Base-by-base conservation (phyloP, 2,329 filamentous ascomycete species). In the Penicillium digitatum region DNA sequence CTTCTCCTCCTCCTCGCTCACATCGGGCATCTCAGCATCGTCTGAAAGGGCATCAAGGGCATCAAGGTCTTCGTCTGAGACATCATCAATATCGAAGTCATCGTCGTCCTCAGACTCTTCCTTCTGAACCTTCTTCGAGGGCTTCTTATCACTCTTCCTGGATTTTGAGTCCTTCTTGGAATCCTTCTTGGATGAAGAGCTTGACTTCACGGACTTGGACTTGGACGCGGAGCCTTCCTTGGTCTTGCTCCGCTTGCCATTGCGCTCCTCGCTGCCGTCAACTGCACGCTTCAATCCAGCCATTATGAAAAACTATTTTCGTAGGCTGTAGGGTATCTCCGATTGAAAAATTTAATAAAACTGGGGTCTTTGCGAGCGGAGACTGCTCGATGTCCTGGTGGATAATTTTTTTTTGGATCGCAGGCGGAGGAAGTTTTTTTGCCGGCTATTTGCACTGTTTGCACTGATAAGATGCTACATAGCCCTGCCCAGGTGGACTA, bases 51-150 rank as follows among this genome's bases (percentile, higher is more conserved):
- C 58, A 32, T 65, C 60, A 43, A 65, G 43, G 34, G 43, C 57
- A 56, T 64, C 62, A 38, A 64, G 68, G 57, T 64, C 67, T 58
- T 74, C 75, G 53, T 77, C 69, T 27, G 65, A 56, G 75, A 76
- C 63, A 82, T 71, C 81, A 47, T 82, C 81, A 8, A 81, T 81
- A 56, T 84, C 81, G 10, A 82, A 82, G 22, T 77, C 77, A 2
- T 80, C 81, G 52, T 76, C 72, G 20, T 72, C 74, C 24, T 72
- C 72, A 69, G 76, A 72, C 56, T 76, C 74, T 22, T 73, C 72
- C 50, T 72, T 63, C 55, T 66, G 56, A 5, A 57, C 63, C 57
- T 73, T 70, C 60, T 71, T 73, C 9, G 65, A 63, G 3, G 49
- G 18, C 47, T 68, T 72, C 56, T 66, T 70, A 57, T 66, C 72